Percentiles rank a stretch among this genome's conserved stretches.
Evolutionary conservation across 495 filamentous ascomycete genomes (phyloP).

Genomic region (Choiromyces venosus): DNA sequence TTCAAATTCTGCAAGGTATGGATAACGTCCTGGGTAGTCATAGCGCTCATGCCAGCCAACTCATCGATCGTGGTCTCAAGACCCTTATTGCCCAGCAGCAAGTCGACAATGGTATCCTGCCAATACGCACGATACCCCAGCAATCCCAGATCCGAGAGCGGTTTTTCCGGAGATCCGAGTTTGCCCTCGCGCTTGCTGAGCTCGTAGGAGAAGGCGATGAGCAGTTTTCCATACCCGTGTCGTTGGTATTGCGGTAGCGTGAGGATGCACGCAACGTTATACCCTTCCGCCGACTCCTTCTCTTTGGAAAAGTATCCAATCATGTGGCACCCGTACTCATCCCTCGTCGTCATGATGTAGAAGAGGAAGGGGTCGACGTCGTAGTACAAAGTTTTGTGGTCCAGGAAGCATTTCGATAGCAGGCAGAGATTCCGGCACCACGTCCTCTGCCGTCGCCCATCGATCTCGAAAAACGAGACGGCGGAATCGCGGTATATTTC

Average conservation of each 20-base stretch:
- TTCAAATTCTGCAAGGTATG: constrained; percentile 86
- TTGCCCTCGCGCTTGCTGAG: constrained; percentile 92
- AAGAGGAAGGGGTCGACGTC: constrained; percentile 98
- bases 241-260: constrained; percentile 94
- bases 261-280: constrained; percentile 96
- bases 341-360: constrained; percentile 91
- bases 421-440: constrained; percentile 97
- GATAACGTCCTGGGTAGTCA: constrained; percentile 93
- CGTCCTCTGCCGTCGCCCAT: constrained; percentile 86
- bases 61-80: constrained; percentile 59
- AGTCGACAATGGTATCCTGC: constrained; percentile 85
- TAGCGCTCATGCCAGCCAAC: constrained; percentile 69
- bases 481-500: constrained; percentile 95
- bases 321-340: constrained; percentile 81
- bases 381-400: constrained; percentile 99
- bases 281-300: constrained; percentile 91
- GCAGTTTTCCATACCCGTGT: constrained; percentile 81
- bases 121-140: constrained; percentile 93
- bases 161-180: constrained; percentile 92
- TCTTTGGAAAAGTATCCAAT: constrained; percentile 98
- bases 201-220: constrained; percentile 98
- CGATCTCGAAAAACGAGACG: constrained; percentile 95
- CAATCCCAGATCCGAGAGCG: constrained; percentile 85
- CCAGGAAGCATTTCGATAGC: constrained; percentile 90
- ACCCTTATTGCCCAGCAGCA: constrained; percentile 67